A percentile compares a stretch with the other conserved stretches of the same genome.
phyloP scores from a whole-genome alignment of 2,329 filamentous ascomycete genomes.

The Nigrospora oryzae region DNA sequence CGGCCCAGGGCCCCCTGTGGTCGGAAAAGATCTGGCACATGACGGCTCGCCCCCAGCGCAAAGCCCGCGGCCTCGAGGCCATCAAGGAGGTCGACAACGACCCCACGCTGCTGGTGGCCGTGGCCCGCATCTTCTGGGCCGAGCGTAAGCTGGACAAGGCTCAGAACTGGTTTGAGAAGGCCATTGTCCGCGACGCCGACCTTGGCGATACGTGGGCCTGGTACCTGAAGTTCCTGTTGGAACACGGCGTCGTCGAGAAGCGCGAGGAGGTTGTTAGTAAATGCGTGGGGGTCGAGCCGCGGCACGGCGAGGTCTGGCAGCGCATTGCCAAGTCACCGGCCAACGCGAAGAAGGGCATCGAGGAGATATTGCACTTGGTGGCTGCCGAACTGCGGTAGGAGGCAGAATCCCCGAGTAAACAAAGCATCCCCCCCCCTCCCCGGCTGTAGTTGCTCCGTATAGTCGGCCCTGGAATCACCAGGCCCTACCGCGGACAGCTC shows the following conservation, averaged over 20 bases:
- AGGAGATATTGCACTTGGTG: conserved; percentile 78
- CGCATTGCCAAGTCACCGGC: conserved; percentile 73
- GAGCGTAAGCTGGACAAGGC: conserved; percentile 91
- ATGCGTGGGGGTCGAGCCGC: conserved; percentile 75
- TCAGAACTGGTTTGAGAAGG: conserved; percentile 95
- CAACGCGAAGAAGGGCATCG: conserved; percentile 65
- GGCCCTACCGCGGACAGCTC: no score
- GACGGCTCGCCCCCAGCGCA: conserved; percentile 84
- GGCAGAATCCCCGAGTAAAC: no score
- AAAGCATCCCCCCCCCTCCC: no score
- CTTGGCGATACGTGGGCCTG: conserved; percentile 93
- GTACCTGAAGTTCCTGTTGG: conserved; percentile 89
- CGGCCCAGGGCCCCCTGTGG: conserved; percentile 72
- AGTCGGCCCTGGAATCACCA: no score
- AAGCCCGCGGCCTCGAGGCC: conserved; percentile 82
- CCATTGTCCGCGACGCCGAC: conserved; percentile 78
- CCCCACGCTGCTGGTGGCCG: conserved; percentile 78
- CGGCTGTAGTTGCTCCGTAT: no score
- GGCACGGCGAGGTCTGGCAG: conserved; percentile 92
- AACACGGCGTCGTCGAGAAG: conserved; percentile 95
- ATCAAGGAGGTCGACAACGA: conserved; percentile 97
- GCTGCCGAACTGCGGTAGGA: conserved; percentile 36
- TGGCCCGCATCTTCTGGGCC: conserved; percentile 92
- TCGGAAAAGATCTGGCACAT: conserved; percentile 93
- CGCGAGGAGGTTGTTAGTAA: conserved; percentile 74